Conservation (phyloP, 2,329 filamentous ascomycete species). For the Beauveria brongniartii region DNA sequence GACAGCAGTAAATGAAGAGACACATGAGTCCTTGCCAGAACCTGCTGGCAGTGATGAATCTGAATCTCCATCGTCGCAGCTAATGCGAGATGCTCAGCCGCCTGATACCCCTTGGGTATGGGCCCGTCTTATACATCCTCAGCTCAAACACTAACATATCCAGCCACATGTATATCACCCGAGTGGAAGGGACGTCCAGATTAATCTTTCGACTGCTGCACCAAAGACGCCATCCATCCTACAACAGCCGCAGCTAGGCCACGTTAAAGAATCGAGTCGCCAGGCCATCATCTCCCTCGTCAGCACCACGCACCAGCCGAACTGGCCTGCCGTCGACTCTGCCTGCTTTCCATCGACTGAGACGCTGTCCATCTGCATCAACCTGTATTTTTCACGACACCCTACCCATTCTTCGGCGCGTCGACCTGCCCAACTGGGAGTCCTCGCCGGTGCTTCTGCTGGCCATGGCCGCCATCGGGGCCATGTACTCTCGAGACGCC, state of each 20-base stretch:
- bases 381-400: slow-evolving; percentile 8
- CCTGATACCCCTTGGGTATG: slow-evolving; percentile 9
- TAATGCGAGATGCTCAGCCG: slow-evolving; percentile 5
- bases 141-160: background rate
- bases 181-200: background rate
- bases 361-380: slow-evolving; percentile 4
- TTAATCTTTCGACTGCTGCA: background rate
- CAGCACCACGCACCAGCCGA: background rate
- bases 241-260: background rate
- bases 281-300: slow-evolving; percentile 5
- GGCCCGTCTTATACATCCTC: background rate
- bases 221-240: background rate
- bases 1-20: background rate
- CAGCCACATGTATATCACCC: slow-evolving; percentile 9
- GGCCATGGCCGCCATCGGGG: slow-evolving; percentile 7
- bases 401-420: background rate
- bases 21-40: background rate
- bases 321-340: background rate
- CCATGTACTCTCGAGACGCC: slow-evolving; percentile 2
- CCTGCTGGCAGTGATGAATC: background rate
- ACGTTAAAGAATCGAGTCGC: background rate
- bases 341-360: slow-evolving; percentile 1
- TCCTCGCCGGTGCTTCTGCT: slow-evolving; percentile 5
- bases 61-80: background rate
- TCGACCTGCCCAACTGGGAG: background rate